Conservation (phyloP, 1,284 basidiomycete species). For the Ceratorhiza oryzae-sativae region DNA sequence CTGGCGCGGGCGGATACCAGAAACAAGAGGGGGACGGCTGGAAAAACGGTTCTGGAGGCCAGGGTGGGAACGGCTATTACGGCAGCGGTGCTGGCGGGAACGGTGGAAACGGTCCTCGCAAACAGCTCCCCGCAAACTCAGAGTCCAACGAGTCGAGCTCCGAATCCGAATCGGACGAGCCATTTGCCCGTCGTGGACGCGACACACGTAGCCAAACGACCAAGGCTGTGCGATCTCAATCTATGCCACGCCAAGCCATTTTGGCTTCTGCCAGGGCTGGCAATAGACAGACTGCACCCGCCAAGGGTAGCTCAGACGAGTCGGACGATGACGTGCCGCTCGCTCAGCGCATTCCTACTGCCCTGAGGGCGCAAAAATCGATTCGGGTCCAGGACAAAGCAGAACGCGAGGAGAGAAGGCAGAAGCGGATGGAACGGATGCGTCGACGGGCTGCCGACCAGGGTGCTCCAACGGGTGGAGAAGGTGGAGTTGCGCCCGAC, state of each 20-base stretch:
- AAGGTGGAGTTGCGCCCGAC: conserved; percentile 39
- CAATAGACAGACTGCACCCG: conserved; percentile 6
- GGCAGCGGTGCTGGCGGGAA: conserved; percentile 17
- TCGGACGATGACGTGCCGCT: conserved; percentile 72
- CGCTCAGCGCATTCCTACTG: conserved; percentile 76
- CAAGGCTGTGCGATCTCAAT: conserved; percentile 12
- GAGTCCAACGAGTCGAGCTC: conserved; percentile 29
- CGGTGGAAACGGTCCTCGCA: conserved; percentile 4
- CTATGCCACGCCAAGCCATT: conserved; percentile 12
- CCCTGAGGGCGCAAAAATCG: conserved; percentile 75
- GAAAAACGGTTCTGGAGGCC: background rate
- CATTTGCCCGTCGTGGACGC: conserved; percentile 16
- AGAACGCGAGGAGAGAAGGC: conserved; percentile 24
- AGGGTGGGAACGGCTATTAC: conserved; percentile 1
- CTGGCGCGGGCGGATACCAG: background rate
- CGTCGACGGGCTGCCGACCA: conserved; percentile 1
- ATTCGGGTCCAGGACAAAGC: conserved; percentile 67
- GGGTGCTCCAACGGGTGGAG: conserved; percentile 9
- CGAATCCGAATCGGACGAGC: conserved; percentile 22
- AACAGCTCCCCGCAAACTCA: background rate
- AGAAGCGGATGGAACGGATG: conserved; percentile 24
- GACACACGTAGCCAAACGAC: background rate
- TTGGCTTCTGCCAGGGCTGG: background rate
- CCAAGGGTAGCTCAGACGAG: conserved; percentile 24
- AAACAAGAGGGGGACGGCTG: conserved; percentile 6